These are phyloP conservation scores for Saposhnikovia divaricata DNA, from an alignment of 129 eudicot species.

Conservation along the genomic window DNA sequence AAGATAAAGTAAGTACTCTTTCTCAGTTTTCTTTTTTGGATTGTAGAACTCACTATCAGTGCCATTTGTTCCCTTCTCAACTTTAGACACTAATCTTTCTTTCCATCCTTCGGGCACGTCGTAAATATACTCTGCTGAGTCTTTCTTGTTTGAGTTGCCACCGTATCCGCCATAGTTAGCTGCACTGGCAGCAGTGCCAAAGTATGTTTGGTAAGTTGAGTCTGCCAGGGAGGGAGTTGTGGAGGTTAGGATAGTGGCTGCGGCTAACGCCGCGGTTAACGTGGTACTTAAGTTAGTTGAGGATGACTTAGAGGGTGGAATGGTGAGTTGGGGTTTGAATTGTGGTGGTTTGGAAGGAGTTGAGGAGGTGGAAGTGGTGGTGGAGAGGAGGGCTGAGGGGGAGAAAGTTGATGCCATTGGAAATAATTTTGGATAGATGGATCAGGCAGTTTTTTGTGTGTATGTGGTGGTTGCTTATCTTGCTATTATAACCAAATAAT, in stretches of 20 bases:
- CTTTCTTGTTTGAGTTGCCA: slow-evolving; percentile 76
- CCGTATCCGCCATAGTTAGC: slow-evolving; percentile 98
- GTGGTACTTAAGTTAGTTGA: slow-evolving; percentile 41
- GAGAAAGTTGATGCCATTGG: slow-evolving; percentile 87
- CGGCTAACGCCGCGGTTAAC: slow-evolving; percentile 40
- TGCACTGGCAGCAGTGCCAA: slow-evolving; percentile 95
- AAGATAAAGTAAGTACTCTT: slow-evolving; percentile 66
- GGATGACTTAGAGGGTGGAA: slow-evolving; percentile 35
- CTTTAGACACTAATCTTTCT: slow-evolving; percentile 72
- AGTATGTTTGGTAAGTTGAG: slow-evolving; percentile 49
- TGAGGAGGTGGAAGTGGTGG: slow-evolving; percentile 42
- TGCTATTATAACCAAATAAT: not conserved
- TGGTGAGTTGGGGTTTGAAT: slow-evolving; percentile 33
- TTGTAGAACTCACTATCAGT: slow-evolving; percentile 93
- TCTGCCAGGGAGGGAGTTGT: slow-evolving; percentile 40
- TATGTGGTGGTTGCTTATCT: slow-evolving; percentile 17
- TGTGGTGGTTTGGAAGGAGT: slow-evolving; percentile 22
- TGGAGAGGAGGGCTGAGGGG: slow-evolving; percentile 71
- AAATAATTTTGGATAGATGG: slow-evolving; percentile 23
- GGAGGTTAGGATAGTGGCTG: slow-evolving; percentile 34
- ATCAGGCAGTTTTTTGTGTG: slow-evolving; percentile 24
- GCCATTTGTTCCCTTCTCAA: slow-evolving; percentile 94
- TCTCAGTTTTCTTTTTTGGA: slow-evolving; percentile 72
- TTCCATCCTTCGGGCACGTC: slow-evolving; percentile 97
- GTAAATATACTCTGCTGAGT: slow-evolving; percentile 85